These are phyloP conservation scores for Fagus crenata DNA, from an alignment of 306 rosid species.

Conservation along the genomic window DNA sequence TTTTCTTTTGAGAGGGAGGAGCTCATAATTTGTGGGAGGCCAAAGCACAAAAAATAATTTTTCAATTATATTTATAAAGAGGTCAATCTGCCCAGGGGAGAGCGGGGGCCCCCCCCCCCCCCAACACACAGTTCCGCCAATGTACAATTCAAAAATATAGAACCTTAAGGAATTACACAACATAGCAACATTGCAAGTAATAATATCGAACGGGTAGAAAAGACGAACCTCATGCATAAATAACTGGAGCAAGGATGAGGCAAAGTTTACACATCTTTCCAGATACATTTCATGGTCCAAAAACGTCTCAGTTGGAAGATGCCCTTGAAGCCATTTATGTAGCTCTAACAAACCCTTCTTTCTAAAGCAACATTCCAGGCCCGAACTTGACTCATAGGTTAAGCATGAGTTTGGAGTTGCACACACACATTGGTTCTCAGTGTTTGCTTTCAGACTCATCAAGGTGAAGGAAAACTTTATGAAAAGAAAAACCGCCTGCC, in stretches of 20 bases:
- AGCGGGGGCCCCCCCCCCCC: too few species aligned
- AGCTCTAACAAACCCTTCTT: constrained; percentile 63
- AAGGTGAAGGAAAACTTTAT: constrained; percentile 60
- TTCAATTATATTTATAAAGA: too few species aligned
- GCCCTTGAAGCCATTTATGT: constrained; percentile 67
- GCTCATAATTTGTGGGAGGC: too few species aligned
- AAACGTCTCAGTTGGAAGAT: constrained; percentile 52
- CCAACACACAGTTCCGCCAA: too few species aligned
- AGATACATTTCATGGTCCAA: constrained; percentile 45
- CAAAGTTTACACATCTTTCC: constrained; percentile 57
- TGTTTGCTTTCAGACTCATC: constrained; percentile 40
- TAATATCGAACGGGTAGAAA: constrained; percentile 8
- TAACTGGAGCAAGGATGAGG: constrained; percentile 72
- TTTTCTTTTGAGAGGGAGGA: too few species aligned
- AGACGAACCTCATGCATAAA: constrained; percentile 72
- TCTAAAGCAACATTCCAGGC: constrained; percentile 42
- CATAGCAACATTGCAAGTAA: constrained; percentile 15
- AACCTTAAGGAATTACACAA: neutral
- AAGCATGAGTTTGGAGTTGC: constrained; percentile 41
- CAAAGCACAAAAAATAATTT: too few species aligned
- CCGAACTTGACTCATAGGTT: constrained; percentile 30
- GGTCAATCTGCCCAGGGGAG: too few species aligned
- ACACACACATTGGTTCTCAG: constrained; percentile 35
- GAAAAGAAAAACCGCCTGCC: constrained; percentile 72
- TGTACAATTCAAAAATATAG: too few species aligned